Evolutionary conservation across 2,329 filamentous ascomycete species (phyloP).

Genomic region (Botryotinia globosa): DNA sequence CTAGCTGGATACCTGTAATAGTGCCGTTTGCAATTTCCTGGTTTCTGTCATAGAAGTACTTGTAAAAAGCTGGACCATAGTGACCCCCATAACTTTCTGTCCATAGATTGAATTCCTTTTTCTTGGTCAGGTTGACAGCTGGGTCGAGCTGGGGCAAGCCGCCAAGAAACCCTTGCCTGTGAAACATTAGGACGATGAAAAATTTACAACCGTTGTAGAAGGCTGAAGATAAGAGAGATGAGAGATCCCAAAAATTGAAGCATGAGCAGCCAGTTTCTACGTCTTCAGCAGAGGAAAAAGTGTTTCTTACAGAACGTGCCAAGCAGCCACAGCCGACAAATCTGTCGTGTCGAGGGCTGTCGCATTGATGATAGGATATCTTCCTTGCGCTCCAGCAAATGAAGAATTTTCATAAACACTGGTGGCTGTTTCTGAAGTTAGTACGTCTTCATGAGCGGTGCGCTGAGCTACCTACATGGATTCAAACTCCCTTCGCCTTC

Average conservation of each 20-base stretch:
- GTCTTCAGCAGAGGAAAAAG: not conserved
- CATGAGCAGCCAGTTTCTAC: not conserved
- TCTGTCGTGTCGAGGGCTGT: slow-evolving; percentile 53
- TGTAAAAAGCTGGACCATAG: slow-evolving; percentile 47
- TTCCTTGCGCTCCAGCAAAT: slow-evolving; percentile 26
- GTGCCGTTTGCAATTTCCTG: slow-evolving; percentile 49
- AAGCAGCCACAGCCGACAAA: slow-evolving; percentile 53
- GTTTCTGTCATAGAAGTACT: slow-evolving; percentile 59
- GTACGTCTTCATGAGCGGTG: not conserved
- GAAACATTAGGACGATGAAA: not conserved
- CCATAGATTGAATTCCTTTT: slow-evolving; percentile 52
- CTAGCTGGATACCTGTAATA: slow-evolving; percentile 52
- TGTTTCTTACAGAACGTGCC: slow-evolving; percentile 45
- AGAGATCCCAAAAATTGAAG: not conserved
- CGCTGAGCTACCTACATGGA: slow-evolving; percentile 10
- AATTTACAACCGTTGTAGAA: not conserved
- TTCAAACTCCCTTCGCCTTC: slow-evolving; percentile 33
- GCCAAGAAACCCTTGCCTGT: slow-evolving; percentile 49
- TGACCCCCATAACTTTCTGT: slow-evolving; percentile 53
- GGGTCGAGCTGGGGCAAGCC: slow-evolving; percentile 43
- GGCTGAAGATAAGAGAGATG: not conserved
- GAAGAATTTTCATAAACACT: slow-evolving; percentile 25
- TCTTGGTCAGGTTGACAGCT: slow-evolving; percentile 27
- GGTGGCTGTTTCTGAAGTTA: slow-evolving; percentile 11
- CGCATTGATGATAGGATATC: slow-evolving; percentile 41